Conservation (phyloP, 1,284 basidiomycete species). For the Tylopilus orsonianus region DNA sequence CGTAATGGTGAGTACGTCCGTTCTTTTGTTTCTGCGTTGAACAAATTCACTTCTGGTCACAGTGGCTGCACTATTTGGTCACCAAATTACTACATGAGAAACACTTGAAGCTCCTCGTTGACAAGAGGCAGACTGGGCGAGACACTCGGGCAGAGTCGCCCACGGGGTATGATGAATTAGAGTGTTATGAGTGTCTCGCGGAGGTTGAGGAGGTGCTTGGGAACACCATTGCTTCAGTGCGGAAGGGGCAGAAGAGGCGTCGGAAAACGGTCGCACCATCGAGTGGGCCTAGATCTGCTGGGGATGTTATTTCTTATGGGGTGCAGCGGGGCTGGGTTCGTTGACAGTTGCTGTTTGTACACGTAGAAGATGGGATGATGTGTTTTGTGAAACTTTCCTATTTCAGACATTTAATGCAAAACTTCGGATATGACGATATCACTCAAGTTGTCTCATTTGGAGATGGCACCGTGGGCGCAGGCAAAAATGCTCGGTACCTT, state of each 20-base stretch:
- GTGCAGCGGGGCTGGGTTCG: constrained; percentile 30
- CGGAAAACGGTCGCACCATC: constrained; percentile 26
- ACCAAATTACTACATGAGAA: constrained; percentile 72
- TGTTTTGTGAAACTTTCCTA: constrained; percentile 14
- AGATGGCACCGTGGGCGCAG: constrained; percentile 4
- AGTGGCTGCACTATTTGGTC: constrained; percentile 85
- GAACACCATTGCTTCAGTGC: constrained; percentile 18
- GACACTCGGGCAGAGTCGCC: constrained; percentile 11
- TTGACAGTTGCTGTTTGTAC: constrained; percentile 5
- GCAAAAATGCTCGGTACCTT: constrained; percentile 11
- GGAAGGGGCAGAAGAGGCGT: constrained; percentile 20
- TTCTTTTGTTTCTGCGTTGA: not conserved
- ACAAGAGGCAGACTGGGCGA: constrained; percentile 18
- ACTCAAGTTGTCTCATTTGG: constrained; percentile 7
- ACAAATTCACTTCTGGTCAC: constrained; percentile 10
- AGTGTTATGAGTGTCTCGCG: constrained; percentile 34
- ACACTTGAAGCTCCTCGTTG: constrained; percentile 53
- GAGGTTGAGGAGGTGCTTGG: constrained; percentile 35
- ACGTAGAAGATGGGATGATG: too few relatives aligned
- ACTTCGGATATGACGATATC: not conserved
- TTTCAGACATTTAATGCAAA: constrained; percentile 3
- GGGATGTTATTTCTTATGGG: constrained; percentile 32
- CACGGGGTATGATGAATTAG: constrained; percentile 31
- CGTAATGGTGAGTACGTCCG: constrained; percentile 66
- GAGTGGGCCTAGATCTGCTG: constrained; percentile 27